Conservation (phyloP, 140 eudicot genomes). For the Cichorium intybus region DNA sequence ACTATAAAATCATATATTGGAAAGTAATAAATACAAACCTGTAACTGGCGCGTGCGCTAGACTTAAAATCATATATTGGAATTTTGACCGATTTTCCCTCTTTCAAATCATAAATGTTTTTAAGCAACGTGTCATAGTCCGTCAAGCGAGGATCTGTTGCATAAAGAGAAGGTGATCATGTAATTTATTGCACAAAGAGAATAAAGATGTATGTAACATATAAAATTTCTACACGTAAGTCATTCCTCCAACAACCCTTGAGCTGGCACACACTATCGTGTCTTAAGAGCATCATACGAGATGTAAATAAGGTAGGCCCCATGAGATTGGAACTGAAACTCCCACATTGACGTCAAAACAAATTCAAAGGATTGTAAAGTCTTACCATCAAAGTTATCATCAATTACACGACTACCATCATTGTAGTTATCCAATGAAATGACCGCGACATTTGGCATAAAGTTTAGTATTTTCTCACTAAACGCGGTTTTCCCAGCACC, state of each 20-base stretch:
- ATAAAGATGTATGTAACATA: no score
- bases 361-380: background rate
- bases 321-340: no score
- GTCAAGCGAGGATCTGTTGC: conserved; percentile 91
- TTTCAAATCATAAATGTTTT: conserved; percentile 80
- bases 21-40: conserved; percentile 40
- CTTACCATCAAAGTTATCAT: conserved; percentile 94
- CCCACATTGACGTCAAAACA: no score
- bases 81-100: conserved; percentile 69
- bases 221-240: no score
- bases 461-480: conserved; percentile 76
- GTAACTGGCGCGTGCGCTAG: conserved; percentile 87
- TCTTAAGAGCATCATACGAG: no score
- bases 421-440: conserved; percentile 97
- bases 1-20: no score
- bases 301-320: no score
- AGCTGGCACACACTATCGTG: no score
- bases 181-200: no score
- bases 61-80: conserved; percentile 89
- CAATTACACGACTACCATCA: conserved; percentile 82
- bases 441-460: conserved; percentile 91
- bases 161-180: conserved; percentile 1
- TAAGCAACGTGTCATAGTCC: conserved; percentile 83
- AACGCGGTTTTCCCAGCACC: conserved; percentile 97
- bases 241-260: no score